Evolutionary conservation across 768 basidiomycete species (phyloP).

Genomic region (Lactarius trivialis): DNA sequence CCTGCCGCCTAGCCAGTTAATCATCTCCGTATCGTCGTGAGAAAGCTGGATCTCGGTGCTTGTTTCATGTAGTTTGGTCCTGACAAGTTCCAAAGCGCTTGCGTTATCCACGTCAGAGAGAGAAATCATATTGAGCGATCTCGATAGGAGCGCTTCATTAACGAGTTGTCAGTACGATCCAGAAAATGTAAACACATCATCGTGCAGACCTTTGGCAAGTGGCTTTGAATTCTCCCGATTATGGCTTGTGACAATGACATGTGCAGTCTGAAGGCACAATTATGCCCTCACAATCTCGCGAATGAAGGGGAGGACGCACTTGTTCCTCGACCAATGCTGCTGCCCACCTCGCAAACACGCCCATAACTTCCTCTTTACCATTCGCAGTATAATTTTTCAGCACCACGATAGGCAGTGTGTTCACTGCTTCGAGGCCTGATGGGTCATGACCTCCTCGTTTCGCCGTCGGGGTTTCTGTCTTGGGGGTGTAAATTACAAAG

Average conservation of each 20-base stretch:
- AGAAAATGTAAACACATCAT: neutral
- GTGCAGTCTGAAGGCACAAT: slow-evolving; percentile 60
- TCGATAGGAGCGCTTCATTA: slow-evolving; percentile 66
- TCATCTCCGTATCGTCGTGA: slow-evolving; percentile 44
- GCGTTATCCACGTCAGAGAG: slow-evolving; percentile 79
- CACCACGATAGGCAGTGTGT: slow-evolving; percentile 76
- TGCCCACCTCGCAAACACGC: slow-evolving; percentile 78
- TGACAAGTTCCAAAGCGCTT: slow-evolving; percentile 76
- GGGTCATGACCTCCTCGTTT: neutral
- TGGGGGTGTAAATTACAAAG: slow-evolving; percentile 3
- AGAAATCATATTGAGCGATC: slow-evolving; percentile 70
- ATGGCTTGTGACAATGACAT: slow-evolving; percentile 87
- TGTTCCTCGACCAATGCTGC: slow-evolving; percentile 75
- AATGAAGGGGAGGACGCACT: slow-evolving; percentile 35
- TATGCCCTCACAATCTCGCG: neutral
- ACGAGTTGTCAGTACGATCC: neutral
- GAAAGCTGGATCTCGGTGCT: slow-evolving; percentile 50
- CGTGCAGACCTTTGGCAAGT: slow-evolving; percentile 63
- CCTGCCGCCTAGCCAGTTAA: slow-evolving; percentile 82
- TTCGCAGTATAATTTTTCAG: slow-evolving; percentile 68
- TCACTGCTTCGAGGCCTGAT: slow-evolving; percentile 43
- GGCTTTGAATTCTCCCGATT: slow-evolving; percentile 81
- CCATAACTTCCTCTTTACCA: slow-evolving; percentile 63
- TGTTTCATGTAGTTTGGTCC: slow-evolving; percentile 63
- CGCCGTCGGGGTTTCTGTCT: neutral